Conservation (phyloP, 148 eudicot genomes). For the Hydrangea macrophylla region DNA sequence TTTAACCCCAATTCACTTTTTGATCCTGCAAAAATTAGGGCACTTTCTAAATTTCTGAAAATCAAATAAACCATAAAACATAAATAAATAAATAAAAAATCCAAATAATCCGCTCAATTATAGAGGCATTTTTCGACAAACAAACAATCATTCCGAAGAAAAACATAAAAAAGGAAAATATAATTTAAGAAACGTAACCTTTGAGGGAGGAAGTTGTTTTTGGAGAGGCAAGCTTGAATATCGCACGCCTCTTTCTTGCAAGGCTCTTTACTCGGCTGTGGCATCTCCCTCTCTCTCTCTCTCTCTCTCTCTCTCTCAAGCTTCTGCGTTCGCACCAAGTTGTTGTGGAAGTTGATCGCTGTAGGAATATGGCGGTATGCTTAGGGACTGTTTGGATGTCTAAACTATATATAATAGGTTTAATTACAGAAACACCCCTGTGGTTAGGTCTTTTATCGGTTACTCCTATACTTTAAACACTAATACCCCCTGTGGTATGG, state of each 20-base stretch:
- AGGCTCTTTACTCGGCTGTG: conserved; percentile 69
- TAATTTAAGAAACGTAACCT: conserved; percentile 34
- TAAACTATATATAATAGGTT: too few relatives aligned
- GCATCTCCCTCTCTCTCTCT: conserved; percentile 33
- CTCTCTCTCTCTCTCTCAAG: background rate
- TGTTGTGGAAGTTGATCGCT: too few relatives aligned
- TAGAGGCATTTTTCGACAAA: background rate
- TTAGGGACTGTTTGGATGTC: too few relatives aligned
- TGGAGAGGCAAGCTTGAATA: conserved; percentile 83
- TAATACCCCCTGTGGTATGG: too few relatives aligned
- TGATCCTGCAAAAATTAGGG: background rate
- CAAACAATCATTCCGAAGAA: background rate
- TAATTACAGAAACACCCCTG: too few relatives aligned
- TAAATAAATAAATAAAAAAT: too few relatives aligned
- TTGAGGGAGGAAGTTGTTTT: conserved; percentile 72
- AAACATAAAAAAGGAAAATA: too few relatives aligned
- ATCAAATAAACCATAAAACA: background rate
- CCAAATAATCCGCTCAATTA: too few relatives aligned
- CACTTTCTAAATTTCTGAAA: background rate
- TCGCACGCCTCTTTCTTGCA: conserved; percentile 92
- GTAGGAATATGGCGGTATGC: too few relatives aligned
- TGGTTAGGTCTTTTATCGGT: too few relatives aligned
- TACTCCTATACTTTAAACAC: too few relatives aligned
- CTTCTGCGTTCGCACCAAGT: too few relatives aligned
- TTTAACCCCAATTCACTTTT: background rate